phyloP scores from a whole-genome alignment of 306 rosid species.

The Fagus sylvatica region DNA sequence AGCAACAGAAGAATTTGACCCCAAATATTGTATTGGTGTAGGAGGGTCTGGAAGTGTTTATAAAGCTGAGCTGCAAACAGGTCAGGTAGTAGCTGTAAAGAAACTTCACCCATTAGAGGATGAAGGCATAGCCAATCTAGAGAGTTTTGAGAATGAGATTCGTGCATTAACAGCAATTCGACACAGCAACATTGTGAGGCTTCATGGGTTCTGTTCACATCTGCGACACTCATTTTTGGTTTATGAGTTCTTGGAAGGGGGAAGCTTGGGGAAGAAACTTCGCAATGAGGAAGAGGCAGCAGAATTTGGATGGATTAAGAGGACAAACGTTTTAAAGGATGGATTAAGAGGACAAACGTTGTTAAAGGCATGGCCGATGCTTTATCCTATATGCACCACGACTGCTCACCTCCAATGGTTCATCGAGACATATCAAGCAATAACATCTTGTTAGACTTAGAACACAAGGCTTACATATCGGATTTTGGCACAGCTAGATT shows the following conservation, averaged over 20 bases:
- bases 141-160: constrained; percentile 23
- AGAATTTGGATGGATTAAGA: no score
- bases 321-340: no score
- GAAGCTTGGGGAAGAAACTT: background rate
- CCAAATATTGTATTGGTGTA: no score
- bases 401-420: background rate
- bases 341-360: constrained; percentile 17
- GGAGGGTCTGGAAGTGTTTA: constrained; percentile 2
- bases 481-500: constrained; percentile 25
- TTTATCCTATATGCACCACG: background rate
- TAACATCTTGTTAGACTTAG: constrained; percentile 19
- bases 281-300: background rate
- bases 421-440: constrained; percentile 31
- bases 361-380: constrained; percentile 18
- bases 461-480: background rate
- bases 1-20: no score
- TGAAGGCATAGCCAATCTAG: background rate
- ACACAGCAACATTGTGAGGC: no score
- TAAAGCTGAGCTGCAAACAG: constrained; percentile 20
- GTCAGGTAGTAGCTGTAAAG: constrained; percentile 26
- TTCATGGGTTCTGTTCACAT: no score
- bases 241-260: no score
- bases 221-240: no score
- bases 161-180: no score
- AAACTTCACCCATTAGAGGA: constrained; percentile 14